Percentiles rank a stretch among this genome's conserved stretches.
phyloP scores from a whole-genome alignment of 2,329 filamentous ascomycete genomes.

The Diaporthe amygdali region DNA sequence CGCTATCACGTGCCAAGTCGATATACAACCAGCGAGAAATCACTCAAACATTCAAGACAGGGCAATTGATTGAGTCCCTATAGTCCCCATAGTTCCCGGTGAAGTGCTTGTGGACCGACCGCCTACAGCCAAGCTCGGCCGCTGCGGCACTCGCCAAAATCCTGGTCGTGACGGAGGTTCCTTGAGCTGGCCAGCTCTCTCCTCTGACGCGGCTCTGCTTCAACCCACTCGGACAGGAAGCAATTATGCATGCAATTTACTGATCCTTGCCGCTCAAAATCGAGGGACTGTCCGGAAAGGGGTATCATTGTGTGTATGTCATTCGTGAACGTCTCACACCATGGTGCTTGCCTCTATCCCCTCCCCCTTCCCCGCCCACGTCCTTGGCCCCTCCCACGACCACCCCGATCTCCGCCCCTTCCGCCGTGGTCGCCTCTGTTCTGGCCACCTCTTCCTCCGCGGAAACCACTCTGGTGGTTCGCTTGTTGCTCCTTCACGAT shows the following conservation, averaged over 20 bases:
- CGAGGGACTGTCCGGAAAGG: neutral
- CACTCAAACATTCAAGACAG: neutral
- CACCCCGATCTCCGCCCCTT: slow-evolving; percentile 60
- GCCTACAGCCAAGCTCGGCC: neutral
- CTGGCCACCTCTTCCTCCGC: slow-evolving; percentile 64
- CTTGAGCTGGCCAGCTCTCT: neutral
- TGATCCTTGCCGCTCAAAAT: neutral
- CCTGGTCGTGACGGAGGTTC: neutral
- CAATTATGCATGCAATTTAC: neutral
- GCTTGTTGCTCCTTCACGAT: slow-evolving; percentile 92
- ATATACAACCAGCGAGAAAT: neutral
- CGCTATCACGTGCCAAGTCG: slow-evolving; percentile 6
- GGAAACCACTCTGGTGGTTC: slow-evolving; percentile 61
- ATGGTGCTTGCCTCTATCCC: slow-evolving; percentile 19
- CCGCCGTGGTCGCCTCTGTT: slow-evolving; percentile 64
- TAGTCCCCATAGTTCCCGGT: neutral
- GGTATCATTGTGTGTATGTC: slow-evolving; percentile 22
- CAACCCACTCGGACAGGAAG: neutral
- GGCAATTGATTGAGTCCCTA: neutral
- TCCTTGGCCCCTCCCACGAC: slow-evolving; percentile 46
- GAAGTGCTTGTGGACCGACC: neutral
- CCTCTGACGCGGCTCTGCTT: neutral
- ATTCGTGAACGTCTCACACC: neutral
- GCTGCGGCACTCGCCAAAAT: neutral
- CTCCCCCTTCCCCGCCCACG: slow-evolving; percentile 41